phyloP scores from a whole-genome alignment of 1,139 yeast species.

The Yarrowia galli region DNA sequence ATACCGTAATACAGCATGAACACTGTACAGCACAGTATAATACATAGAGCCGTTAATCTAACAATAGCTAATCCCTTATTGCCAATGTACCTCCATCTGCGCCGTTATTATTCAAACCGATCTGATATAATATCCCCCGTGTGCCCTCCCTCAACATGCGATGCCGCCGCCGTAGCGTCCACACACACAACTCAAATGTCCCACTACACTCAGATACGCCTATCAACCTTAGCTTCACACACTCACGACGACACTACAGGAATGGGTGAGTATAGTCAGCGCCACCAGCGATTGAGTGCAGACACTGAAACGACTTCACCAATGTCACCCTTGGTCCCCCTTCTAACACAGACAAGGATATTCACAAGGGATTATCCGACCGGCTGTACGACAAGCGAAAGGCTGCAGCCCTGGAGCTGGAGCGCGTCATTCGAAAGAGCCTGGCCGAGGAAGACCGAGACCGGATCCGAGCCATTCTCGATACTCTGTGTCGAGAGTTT shows the following conservation, averaged over 20 bases:
- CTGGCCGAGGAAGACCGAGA: slow-evolving; percentile 71
- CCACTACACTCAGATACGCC: slow-evolving; percentile 15
- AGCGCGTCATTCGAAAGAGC: slow-evolving; percentile 76
- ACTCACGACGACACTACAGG: slow-evolving; percentile 12
- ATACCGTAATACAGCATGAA: too few species aligned
- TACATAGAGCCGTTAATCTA: too few species aligned
- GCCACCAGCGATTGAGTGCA: background rate
- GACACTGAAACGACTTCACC: background rate
- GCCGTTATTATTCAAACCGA: too few species aligned
- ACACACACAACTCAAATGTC: slow-evolving; percentile 26
- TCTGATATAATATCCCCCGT: too few species aligned
- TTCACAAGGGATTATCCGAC: slow-evolving; percentile 84
- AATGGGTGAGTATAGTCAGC: slow-evolving; percentile 21
- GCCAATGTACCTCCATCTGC: too few species aligned
- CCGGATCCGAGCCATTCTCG: slow-evolving; percentile 71
- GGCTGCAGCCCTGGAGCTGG: slow-evolving; percentile 91
- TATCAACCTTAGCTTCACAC: slow-evolving; percentile 31
- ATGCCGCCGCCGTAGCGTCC: too few species aligned
- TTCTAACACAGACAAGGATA: slow-evolving; percentile 62
- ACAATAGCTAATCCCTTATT: too few species aligned
- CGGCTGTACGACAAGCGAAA: slow-evolving; percentile 93
- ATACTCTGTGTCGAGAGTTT: slow-evolving; percentile 70
- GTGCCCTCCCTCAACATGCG: too few species aligned
- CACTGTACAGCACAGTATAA: too few species aligned
- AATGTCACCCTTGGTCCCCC: background rate